Evolutionary conservation across 2,329 filamentous ascomycete species (phyloP), one percentile per base, ranked within the genome.

Genomic region (Colletotrichum paranaense): DNA sequence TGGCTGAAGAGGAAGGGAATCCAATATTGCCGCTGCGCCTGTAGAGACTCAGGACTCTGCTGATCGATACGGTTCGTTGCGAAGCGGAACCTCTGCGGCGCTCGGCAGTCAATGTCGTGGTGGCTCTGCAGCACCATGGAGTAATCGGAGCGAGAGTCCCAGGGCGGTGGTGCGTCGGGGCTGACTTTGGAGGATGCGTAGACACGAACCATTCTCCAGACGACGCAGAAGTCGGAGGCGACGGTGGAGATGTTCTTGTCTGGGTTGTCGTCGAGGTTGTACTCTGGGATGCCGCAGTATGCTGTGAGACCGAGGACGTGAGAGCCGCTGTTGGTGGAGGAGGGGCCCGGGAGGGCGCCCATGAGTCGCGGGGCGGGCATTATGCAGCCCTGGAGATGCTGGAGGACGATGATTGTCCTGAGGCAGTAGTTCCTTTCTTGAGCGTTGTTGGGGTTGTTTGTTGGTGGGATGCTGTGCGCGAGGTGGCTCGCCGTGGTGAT

Each of bases 71-170:
- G 83, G 8, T 86, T 85, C 4, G 84, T 83, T 22, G 86, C 84
- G 74, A 88, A 89, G 1, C 87, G 85, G 77, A 88, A 87, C 16
- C 82, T 84, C 24, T 85, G 83, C 1, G 87, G 87, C 75, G 89
- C 84, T 3, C 82, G 82, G 7, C 86, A 88, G 75, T 89, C 88
- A 26, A 87, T 81, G 11, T 89, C 86, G 82, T 89, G 87, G 66
- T 88, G 85, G 14, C 84, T 77, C 4, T 85, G 83, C 63, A 87
- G 84, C 32, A 88, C 86, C n/a, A 81, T 84, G 0, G 87, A 85
- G 74, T 88, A 89, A 63, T 89, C 86, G 0, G 87, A 89, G 58
- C 86, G 81, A 0, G 86, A 82, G 11, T 85, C 87, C 87, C 87
- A 80, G 2, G 79, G 79, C 2, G 79, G 77, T 5, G 76, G 76